A percentile compares a stretch with the other conserved stretches of the same genome.
phyloP scores from a whole-genome alignment of 257 asterid genomes.

The Parsonsia alboflavescens region DNA sequence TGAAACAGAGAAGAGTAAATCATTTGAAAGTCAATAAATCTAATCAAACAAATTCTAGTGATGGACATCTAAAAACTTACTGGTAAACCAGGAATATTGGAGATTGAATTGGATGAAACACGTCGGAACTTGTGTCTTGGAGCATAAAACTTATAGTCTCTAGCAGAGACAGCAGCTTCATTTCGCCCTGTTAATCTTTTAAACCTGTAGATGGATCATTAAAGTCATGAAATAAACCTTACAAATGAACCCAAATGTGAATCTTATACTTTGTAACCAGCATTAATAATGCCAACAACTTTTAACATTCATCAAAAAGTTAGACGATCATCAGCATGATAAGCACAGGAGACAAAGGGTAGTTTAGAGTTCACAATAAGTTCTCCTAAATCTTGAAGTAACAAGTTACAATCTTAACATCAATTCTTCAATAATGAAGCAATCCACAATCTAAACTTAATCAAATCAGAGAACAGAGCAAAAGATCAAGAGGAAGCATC shows the following conservation, averaged over 20 bases:
- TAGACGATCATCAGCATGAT: background rate
- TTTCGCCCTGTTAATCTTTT: slow-evolving; percentile 86
- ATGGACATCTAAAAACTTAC: slow-evolving; percentile 39
- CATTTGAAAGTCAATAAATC: slow-evolving; percentile 16
- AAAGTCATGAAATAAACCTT: slow-evolving; percentile 3
- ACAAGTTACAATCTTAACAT: background rate
- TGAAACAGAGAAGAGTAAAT: slow-evolving; percentile 1
- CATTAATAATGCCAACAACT: background rate
- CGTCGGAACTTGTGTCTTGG: slow-evolving; percentile 97
- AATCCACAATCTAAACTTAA: background rate
- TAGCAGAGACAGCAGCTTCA: slow-evolving; percentile 69
- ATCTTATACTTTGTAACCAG: background rate
- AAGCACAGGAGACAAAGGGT: background rate
- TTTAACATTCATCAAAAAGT: background rate
- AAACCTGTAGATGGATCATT: slow-evolving; percentile 40
- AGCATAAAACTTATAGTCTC: slow-evolving; percentile 95
- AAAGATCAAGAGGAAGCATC: background rate
- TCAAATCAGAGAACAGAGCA: background rate
- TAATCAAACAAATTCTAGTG: slow-evolving; percentile 19
- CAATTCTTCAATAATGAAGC: background rate
- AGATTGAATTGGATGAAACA: slow-evolving; percentile 53
- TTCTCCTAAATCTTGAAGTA: background rate
- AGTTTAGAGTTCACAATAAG: background rate
- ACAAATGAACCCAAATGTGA: background rate
- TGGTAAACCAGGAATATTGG: slow-evolving; percentile 66